Evolutionary conservation across 495 filamentous ascomycete genomes (phyloP).

Genomic region (Amniculicola lignicola): DNA sequence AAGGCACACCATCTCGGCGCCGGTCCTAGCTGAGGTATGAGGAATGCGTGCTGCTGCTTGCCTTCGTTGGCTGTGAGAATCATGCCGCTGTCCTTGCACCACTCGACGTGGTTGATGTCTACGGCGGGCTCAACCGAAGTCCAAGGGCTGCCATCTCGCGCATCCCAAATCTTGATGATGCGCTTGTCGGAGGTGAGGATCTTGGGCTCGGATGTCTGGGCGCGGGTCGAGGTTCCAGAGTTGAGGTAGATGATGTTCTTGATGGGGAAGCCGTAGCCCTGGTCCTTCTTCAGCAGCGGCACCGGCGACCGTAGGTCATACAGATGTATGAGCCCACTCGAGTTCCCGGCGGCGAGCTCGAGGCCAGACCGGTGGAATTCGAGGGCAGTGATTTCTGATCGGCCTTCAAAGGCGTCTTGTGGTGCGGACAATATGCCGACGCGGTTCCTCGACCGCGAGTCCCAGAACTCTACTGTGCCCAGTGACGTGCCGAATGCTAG

Average conservation of each 20-base stretch:
- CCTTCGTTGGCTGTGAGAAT: slow-evolving; percentile 94
- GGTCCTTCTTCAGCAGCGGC: slow-evolving; percentile 84
- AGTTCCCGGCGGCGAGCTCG: slow-evolving; percentile 82
- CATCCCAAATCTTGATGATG: slow-evolving; percentile 96
- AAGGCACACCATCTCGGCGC: slow-evolving; percentile 95
- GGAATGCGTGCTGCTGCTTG: slow-evolving; percentile 86
- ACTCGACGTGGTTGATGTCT: slow-evolving; percentile 87
- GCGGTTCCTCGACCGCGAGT: slow-evolving; percentile 74
- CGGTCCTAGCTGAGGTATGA: slow-evolving; percentile 89
- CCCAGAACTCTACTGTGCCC: slow-evolving; percentile 97
- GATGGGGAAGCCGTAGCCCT: slow-evolving; percentile 92
- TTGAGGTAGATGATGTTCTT: slow-evolving; percentile 85
- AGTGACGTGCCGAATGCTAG: slow-evolving; percentile 92
- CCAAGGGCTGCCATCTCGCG: slow-evolving; percentile 76
- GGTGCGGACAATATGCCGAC: slow-evolving; percentile 64
- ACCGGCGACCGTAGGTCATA: slow-evolving; percentile 90
- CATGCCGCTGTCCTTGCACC: slow-evolving; percentile 86
- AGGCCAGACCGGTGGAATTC: slow-evolving; percentile 84
- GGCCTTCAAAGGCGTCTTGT: slow-evolving; percentile 44
- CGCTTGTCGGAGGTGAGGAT: slow-evolving; percentile 88
- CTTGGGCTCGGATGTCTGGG: slow-evolving; percentile 68
- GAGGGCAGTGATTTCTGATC: slow-evolving; percentile 78
- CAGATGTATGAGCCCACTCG: slow-evolving; percentile 80
- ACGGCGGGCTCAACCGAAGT: slow-evolving; percentile 93
- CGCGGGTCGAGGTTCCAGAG: slow-evolving; percentile 61